Conservation (phyloP, 306 rosid species). For the Ormosia emarginata region DNA sequence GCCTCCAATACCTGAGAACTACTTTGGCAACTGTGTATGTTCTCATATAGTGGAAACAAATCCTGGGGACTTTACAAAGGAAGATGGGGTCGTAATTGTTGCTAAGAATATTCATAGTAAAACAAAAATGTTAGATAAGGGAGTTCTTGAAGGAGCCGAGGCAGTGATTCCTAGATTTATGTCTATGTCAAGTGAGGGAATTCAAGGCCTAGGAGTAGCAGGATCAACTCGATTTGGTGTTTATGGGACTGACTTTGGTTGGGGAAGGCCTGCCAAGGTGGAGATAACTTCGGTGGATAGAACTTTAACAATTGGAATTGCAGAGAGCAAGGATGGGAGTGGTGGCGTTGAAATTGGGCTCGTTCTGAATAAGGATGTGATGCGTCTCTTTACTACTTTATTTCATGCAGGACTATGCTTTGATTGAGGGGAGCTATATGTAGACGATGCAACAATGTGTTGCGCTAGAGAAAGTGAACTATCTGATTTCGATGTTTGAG, state of each 20-base stretch:
- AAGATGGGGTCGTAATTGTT: background rate
- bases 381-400: background rate
- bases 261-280: conserved; percentile 48
- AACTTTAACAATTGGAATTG: conserved; percentile 21
- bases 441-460: too few relatives aligned
- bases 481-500: too few relatives aligned
- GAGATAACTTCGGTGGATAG: conserved; percentile 28
- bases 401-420: conserved; percentile 8
- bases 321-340: conserved; percentile 21
- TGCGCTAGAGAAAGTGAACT: too few relatives aligned
- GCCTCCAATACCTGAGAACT: conserved; percentile 22
- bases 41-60: background rate
- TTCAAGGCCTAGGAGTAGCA: background rate
- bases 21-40: conserved; percentile 27
- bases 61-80: background rate
- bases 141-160: background rate
- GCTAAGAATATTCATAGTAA: background rate
- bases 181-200: background rate
- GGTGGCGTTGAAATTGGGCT: conserved; percentile 39
- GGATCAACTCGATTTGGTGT: conserved; percentile 48
- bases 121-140: background rate
- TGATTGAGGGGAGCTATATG: background rate
- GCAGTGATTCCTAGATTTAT: accelerated
- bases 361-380: background rate
- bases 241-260: conserved; percentile 46